phyloP scores from a whole-genome alignment of 2,329 filamentous ascomycete genomes.

The Macroventuria anomochaeta region DNA sequence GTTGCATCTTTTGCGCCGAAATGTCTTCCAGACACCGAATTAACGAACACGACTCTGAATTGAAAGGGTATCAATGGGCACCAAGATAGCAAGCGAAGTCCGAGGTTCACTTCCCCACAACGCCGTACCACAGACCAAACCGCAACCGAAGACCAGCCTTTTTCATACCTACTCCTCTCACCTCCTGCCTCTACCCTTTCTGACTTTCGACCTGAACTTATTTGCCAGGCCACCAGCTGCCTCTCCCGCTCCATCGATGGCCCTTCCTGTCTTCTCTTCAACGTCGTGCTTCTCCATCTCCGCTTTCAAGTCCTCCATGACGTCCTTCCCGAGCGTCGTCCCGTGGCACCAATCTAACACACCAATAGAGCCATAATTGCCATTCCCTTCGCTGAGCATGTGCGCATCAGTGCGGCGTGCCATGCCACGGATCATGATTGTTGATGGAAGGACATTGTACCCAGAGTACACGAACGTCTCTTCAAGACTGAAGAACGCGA shows the following conservation, averaged over 20 bases:
- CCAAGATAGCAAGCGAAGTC: slow-evolving; percentile 7
- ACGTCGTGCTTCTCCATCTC: slow-evolving; percentile 64
- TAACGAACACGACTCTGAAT: slow-evolving; percentile 8
- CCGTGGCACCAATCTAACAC: slow-evolving; percentile 54
- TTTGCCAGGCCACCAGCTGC: slow-evolving; percentile 38
- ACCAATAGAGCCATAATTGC: slow-evolving; percentile 69
- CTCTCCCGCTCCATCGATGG: slow-evolving; percentile 44
- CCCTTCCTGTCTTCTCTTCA: slow-evolving; percentile 50
- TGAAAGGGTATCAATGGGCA: slow-evolving; percentile 13
- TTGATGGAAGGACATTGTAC: slow-evolving; percentile 67
- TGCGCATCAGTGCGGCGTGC: slow-evolving; percentile 65
- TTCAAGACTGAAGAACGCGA: slow-evolving; percentile 68
- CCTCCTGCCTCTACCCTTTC: slow-evolving; percentile 38
- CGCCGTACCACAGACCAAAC: neutral
- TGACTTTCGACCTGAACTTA: slow-evolving; percentile 37
- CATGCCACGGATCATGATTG: slow-evolving; percentile 63
- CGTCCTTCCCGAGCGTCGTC: slow-evolving; percentile 61
- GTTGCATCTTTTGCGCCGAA: slow-evolving; percentile 21
- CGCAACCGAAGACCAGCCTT: neutral
- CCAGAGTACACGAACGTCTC: slow-evolving; percentile 72
- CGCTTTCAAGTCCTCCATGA: slow-evolving; percentile 61
- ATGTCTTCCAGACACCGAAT: neutral
- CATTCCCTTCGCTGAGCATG: slow-evolving; percentile 61
- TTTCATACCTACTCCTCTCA: slow-evolving; percentile 8
- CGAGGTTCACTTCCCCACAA: slow-evolving; percentile 12